These are phyloP conservation scores for Thelonectria blattea DNA, from an alignment of 2,329 filamentous ascomycete genomes.

Conservation along the genomic window DNA sequence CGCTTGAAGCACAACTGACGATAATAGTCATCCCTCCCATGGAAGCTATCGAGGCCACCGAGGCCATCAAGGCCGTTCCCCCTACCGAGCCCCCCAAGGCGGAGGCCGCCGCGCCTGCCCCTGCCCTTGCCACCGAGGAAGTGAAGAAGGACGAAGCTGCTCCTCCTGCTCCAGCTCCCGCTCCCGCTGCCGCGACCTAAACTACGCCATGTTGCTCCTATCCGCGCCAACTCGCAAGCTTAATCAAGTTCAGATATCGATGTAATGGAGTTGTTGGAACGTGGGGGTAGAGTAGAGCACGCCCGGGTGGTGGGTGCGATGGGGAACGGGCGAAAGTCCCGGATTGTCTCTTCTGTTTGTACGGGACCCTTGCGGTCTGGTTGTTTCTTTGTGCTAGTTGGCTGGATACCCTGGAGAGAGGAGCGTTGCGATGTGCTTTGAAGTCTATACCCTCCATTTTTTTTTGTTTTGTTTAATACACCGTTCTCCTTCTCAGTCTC, in stretches of 20 bases:
- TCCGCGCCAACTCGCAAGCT: constrained; percentile 18
- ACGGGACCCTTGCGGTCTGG: constrained; percentile 3
- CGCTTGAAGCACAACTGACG: not conserved
- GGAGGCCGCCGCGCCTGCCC: constrained; percentile 27
- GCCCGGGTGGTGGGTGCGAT: constrained; percentile 5
- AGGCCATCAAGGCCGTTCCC: constrained; percentile 37
- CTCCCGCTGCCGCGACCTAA: constrained; percentile 31
- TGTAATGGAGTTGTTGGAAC: constrained; percentile 11
- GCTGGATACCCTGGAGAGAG: constrained; percentile 43
- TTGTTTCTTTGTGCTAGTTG: constrained; percentile 31
- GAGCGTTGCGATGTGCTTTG: constrained; percentile 36
- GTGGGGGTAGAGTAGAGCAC: constrained; percentile 1
- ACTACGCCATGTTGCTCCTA: constrained; percentile 16
- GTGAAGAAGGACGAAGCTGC: constrained; percentile 29
- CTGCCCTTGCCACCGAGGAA: constrained; percentile 31
- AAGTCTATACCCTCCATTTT: constrained; percentile 42
- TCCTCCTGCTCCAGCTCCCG: constrained; percentile 32
- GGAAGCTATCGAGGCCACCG: constrained; percentile 27
- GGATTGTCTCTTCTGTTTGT: constrained; percentile 1
- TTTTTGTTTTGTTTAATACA: constrained; percentile 35
- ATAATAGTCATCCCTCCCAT: constrained; percentile 27
- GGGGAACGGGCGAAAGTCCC: constrained; percentile 5
- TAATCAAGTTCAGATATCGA: constrained; percentile 8
- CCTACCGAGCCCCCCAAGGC: constrained; percentile 39
- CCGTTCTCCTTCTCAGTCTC: constrained; percentile 12